These are phyloP conservation scores for Pseudogymnoascus sp. DNA, from an alignment of 2,329 filamentous ascomycete genomes.

Conservation along the genomic window DNA sequence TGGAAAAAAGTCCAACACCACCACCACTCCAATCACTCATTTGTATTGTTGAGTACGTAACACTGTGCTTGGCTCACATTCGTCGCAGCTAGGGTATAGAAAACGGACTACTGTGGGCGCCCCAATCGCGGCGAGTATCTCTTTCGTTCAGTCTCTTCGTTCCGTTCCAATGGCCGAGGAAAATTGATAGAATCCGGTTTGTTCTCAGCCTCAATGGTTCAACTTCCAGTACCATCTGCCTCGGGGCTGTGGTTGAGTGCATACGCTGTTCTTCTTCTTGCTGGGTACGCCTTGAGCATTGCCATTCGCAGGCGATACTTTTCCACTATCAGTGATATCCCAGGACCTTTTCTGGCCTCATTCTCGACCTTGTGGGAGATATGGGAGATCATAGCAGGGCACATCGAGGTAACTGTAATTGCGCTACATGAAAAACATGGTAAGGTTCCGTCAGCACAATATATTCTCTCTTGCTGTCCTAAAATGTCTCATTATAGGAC, in stretches of 20 bases:
- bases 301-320: slow-evolving; percentile 34
- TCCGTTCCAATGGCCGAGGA: background rate
- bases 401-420: slow-evolving; percentile 31
- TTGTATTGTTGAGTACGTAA: background rate
- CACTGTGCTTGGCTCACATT: background rate
- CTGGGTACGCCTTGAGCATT: background rate
- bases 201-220: background rate
- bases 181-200: background rate
- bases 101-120: background rate
- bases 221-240: background rate
- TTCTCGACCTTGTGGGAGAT: slow-evolving; percentile 35
- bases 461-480: background rate
- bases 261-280: background rate
- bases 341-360: slow-evolving; percentile 34
- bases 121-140: background rate
- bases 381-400: slow-evolving; percentile 30
- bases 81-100: background rate
- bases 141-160: background rate
- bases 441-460: slow-evolving; percentile 14
- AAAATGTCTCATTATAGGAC: slow-evolving; percentile 18
- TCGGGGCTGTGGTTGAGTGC: background rate
- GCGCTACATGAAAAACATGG: slow-evolving; percentile 33
- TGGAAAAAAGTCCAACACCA: background rate
- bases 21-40: background rate
- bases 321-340: slow-evolving; percentile 33